Percentiles rank a stretch among this genome's conserved stretches.
Evolutionary conservation across 331 rosid genomes (phyloP).

Genomic region (Malus hybrid): DNA sequence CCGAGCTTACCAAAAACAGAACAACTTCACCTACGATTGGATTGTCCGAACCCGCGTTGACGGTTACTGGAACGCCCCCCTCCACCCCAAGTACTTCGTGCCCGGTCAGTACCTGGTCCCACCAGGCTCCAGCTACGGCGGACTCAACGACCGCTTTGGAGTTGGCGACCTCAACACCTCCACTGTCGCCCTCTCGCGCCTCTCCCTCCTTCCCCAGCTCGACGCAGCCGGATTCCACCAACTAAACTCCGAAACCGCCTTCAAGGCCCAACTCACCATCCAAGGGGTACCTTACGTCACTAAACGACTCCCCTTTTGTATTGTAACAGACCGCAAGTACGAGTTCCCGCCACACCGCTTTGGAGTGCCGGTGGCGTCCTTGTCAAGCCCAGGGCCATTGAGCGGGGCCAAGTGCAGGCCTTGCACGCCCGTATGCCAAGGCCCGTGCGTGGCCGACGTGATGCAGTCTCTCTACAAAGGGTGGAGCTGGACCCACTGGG

Average conservation of each 20-base stretch:
- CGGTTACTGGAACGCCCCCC: conserved; percentile 76
- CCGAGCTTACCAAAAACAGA: conserved; percentile 33
- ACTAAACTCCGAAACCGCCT: conserved; percentile 82
- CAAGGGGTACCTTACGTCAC: conserved; percentile 24
- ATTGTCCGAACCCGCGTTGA: conserved; percentile 84
- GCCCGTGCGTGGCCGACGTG: conserved; percentile 40
- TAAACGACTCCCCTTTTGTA: conserved; percentile 65
- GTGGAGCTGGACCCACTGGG: conserved; percentile 95
- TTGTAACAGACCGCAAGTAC: conserved; percentile 67
- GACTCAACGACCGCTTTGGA: conserved; percentile 91
- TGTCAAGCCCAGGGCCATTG: conserved; percentile 65
- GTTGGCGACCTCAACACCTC: conserved; percentile 69
- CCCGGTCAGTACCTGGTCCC: conserved; percentile 61
- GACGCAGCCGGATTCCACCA: conserved; percentile 41
- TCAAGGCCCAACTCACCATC: conserved; percentile 67
- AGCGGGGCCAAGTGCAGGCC: conserved; percentile 94
- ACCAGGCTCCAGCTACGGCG: conserved; percentile 70
- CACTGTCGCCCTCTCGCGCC: conserved; percentile 61
- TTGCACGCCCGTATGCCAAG: conserved; percentile 52
- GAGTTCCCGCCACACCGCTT: conserved; percentile 49
- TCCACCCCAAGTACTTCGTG: conserved; percentile 47
- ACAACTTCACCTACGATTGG: conserved; percentile 77
- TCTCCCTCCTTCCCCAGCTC: conserved; percentile 52
- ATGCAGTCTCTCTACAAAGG: conserved; percentile 61
- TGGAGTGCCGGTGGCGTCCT: conserved; percentile 84